Base-by-base conservation (phyloP, 345 rosid genomes). In the Gossypium longicalyx region DNA sequence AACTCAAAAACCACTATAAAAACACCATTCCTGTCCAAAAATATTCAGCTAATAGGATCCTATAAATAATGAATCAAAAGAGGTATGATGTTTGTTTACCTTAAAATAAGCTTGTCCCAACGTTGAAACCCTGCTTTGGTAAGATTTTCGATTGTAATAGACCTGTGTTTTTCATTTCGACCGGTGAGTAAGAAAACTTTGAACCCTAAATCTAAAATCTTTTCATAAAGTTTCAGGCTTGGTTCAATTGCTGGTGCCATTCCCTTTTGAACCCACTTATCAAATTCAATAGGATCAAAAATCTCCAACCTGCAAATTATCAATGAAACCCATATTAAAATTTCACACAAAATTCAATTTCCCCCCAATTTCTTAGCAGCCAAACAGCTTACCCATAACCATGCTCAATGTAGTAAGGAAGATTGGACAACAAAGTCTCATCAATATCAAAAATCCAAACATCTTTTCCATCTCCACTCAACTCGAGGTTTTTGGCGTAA, bases 41-140 rank as follows among this genome's bases (percentile, higher is more conserved):
- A 25, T 34, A 5, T 23, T 51, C 51, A 8, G 11, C 58, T 9
- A 44, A 58, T 61, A 38, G 51, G 48, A 48, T 38, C 22, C 22
- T 53, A 34, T 34, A 54, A 34, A 2, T 70, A n/a, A 70, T 29
- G 11, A 15, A 72, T 23, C n/a, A 38, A 7, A 57, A 75, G 43
- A 23, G 38, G 44, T 49, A 13, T 13, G 62, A 57, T 2, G 23
- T 57, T 48, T 34, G 41, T 68, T 72, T 63, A 92, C 98, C 98
- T 92, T 86, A 95, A 82, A 77, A 95, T 88, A 71, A 95, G 98
- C 81, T 82, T 89, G 77, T 95, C 93, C 99, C 98, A 95, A 10
- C 81, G 83, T 74, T 47, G 85, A 69, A 91, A 87, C 66, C 99
- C 98, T 0, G 90, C 97, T 74, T 78, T 83, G 51, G 79, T 82